Conservation (phyloP, 257 asterid genomes). For the Coffea canephora region DNA sequence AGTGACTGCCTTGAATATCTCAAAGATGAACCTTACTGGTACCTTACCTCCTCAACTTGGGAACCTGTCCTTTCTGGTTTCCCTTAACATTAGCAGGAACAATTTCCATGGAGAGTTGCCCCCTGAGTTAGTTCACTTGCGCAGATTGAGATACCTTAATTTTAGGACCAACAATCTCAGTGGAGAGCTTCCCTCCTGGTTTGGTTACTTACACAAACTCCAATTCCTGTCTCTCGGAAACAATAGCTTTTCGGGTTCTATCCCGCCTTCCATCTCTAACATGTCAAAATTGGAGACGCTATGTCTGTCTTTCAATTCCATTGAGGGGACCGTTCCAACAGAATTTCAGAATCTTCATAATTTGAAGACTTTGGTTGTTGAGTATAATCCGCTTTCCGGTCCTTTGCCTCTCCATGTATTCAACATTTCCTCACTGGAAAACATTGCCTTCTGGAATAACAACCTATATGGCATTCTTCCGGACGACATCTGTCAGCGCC, state of each 20-base stretch:
- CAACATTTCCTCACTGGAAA: conserved; percentile 7
- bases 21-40: conserved; percentile 23
- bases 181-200: conserved; percentile 12
- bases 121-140: neutral
- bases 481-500: neutral
- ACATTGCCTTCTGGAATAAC: neutral
- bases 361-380: neutral
- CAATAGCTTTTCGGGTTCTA: conserved; percentile 7
- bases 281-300: conserved; percentile 3
- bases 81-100: conserved; percentile 18
- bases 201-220: conserved; percentile 1
- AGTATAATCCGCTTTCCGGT: conserved; percentile 9
- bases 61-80: conserved; percentile 27
- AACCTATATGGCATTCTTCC: conserved; percentile 13
- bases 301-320: neutral
- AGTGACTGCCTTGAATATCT: conserved; percentile 17
- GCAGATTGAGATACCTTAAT: neutral
- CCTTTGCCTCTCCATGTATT: neutral
- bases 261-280: conserved; percentile 7
- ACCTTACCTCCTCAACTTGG: conserved; percentile 26
- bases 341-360: conserved; percentile 8
- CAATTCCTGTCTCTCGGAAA: neutral
- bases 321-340: conserved; percentile 10
- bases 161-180: neutral
- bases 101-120: conserved; percentile 17